phyloP scores from a whole-genome alignment of 805 yeast species.

The Pichia cephalocereana region DNA sequence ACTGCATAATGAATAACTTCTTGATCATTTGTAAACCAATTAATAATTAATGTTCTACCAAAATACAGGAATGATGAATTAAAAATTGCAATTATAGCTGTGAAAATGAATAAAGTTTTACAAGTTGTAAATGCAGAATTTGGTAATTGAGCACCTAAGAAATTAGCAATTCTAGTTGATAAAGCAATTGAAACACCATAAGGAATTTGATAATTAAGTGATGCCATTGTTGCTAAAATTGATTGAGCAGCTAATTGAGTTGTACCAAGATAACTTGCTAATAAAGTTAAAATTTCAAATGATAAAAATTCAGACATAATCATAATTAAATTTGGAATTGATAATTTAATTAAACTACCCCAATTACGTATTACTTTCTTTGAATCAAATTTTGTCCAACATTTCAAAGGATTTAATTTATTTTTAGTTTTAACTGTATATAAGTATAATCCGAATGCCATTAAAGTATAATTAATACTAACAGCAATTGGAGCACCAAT shows the following conservation, averaged over 20 bases:
- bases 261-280: conserved; percentile 58
- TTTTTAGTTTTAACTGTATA: conserved; percentile 40
- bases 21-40: conserved; percentile 24
- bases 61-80: conserved; percentile 20
- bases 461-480: conserved; percentile 58
- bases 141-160: conserved; percentile 47
- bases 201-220: conserved; percentile 63
- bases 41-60: conserved; percentile 19
- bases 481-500: conserved; percentile 74
- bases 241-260: conserved; percentile 65
- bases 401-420: conserved; percentile 26
- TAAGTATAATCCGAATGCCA: conserved; percentile 48
- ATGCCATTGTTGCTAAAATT: conserved; percentile 59
- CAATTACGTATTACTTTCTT: conserved; percentile 43
- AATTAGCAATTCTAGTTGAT: conserved; percentile 70
- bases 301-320: conserved; percentile 75
- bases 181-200: conserved; percentile 70
- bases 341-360: conserved; percentile 52
- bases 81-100: conserved; percentile 16
- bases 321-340: conserved; percentile 69
- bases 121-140: conserved; percentile 23
- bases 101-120: conserved; percentile 20
- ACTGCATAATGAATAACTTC: conserved; percentile 21
- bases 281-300: conserved; percentile 62
- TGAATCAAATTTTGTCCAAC: conserved; percentile 28